Evolutionary conservation across 1,139 yeast genomes (phyloP), one percentile per base, ranked within the genome.

Genomic region (Taphrina wiesneri): DNA sequence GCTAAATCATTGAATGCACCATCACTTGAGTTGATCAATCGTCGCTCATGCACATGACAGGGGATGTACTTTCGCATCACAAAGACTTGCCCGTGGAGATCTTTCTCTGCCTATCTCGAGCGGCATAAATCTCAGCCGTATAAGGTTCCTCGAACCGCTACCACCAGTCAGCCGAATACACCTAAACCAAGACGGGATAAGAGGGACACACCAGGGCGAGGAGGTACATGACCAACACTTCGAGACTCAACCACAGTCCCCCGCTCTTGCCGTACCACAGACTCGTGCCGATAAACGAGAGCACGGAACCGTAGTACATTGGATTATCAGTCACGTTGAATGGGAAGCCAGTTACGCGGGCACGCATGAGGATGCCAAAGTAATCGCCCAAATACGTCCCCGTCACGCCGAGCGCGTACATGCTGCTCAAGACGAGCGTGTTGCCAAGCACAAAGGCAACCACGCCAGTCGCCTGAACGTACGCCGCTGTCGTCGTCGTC

Each of bases 331-430:
- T 84, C 68, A 91, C 84, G 73, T 87, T 92, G 82, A 93, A 93
- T 25, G 99, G 99, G 82, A 93, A 93, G 0, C 88, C 86, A n/a
- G 95, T 87, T 69, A 93, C 97, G 74, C 96, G 83, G 70, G 88
- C 85, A 70, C 85, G 85, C 96, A 92, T 93, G 73, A 93, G 83
- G 73, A 93, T 92, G 0, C 99, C 99, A 77, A 93, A 93, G 78
- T 93, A 95, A 77, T 93, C 99, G 45, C 99, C 99, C 70, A 93
- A 80, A 74, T 93, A 93, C 21, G 99, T 93, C 17, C 99, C 99
- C 11, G 97, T 92, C 70, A 93, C 85, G 25, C 99, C 99, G 71
- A 93, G 81, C n/a, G 88, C 87, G 80, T 85, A 93, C 98, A 93
- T 93, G 45, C 97, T 90, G 30, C 86, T 78, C 52, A 88, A 71